phyloP scores from a whole-genome alignment of 2,329 filamentous ascomycete species.

The Septoria linicola region DNA sequence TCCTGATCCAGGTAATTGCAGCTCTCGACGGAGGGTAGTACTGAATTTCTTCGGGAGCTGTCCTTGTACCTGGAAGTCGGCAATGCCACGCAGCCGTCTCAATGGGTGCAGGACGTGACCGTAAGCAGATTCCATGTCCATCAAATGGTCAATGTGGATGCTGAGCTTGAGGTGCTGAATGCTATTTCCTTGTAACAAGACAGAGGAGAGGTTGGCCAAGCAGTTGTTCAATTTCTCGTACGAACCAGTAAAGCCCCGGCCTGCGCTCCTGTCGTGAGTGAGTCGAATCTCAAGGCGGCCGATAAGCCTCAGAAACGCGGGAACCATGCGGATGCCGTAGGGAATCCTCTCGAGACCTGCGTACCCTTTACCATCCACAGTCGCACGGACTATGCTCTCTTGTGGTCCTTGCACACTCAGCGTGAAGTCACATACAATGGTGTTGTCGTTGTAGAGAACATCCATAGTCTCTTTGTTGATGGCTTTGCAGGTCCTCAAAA shows the following conservation, averaged over 20 bases:
- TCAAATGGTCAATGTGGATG: neutral
- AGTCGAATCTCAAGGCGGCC: neutral
- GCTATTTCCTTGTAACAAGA: neutral
- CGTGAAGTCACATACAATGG: neutral
- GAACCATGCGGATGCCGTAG: too few relatives aligned
- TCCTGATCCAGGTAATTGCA: too few relatives aligned
- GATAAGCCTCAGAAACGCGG: neutral
- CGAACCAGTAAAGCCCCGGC: neutral
- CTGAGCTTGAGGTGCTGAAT: neutral
- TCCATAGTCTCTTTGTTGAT: constrained; percentile 28
- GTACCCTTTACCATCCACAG: too few relatives aligned
- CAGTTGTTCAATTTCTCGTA: neutral
- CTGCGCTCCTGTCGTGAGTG: neutral
- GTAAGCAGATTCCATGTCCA: neutral
- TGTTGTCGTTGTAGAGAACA: neutral
- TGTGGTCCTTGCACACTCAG: neutral
- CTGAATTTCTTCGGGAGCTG: neutral
- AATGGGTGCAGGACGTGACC: neutral
- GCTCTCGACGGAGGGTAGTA: neutral
- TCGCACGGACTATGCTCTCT: neutral
- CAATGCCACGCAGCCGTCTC: neutral
- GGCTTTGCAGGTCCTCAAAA: constrained; percentile 18
- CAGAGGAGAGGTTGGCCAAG: neutral
- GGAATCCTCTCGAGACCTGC: too few relatives aligned
- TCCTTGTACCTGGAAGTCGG: neutral